A percentile compares a stretch with the other conserved stretches of the same genome.
Evolutionary conservation across 805 yeast genomes (phyloP).

Genomic region (Kluyveromyces aestuarii): DNA sequence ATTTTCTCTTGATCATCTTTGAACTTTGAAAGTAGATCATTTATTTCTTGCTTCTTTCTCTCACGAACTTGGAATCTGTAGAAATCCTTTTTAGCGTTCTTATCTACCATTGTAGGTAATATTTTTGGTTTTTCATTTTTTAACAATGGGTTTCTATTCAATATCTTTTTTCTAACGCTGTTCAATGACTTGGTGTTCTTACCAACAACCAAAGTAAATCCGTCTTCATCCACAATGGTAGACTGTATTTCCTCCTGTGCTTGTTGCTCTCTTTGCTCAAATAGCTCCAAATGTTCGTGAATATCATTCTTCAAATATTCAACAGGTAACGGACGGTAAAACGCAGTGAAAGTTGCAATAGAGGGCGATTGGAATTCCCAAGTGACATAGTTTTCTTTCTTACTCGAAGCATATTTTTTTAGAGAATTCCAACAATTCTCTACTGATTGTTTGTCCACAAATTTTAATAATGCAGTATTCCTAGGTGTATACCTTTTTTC

Average conservation of each 20-base stretch:
- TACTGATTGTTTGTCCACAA: slow-evolving; percentile 56
- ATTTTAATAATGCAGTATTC: slow-evolving; percentile 63
- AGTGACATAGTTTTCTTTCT: slow-evolving; percentile 33
- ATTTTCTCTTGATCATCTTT: slow-evolving; percentile 87
- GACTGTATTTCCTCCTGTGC: slow-evolving; percentile 47
- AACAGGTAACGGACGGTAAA: slow-evolving; percentile 37
- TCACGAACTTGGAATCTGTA: slow-evolving; percentile 95
- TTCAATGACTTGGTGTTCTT: slow-evolving; percentile 70
- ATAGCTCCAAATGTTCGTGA: slow-evolving; percentile 51
- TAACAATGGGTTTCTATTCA: slow-evolving; percentile 26
- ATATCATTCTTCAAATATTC: slow-evolving; percentile 47
- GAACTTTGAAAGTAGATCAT: slow-evolving; percentile 72
- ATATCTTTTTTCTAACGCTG: slow-evolving; percentile 25
- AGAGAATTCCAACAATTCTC: slow-evolving; percentile 52
- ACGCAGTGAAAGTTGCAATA: slow-evolving; percentile 33
- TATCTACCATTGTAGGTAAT: slow-evolving; percentile 39
- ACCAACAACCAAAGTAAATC: slow-evolving; percentile 85
- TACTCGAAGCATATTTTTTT: slow-evolving; percentile 44
- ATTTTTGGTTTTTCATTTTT: slow-evolving; percentile 19
- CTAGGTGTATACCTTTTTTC: slow-evolving; percentile 47
- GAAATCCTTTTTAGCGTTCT: slow-evolving; percentile 76
- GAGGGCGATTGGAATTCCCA: slow-evolving; percentile 30
- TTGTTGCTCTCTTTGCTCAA: slow-evolving; percentile 61
- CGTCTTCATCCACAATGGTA: slow-evolving; percentile 79
- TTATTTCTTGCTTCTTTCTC: slow-evolving; percentile 85